Percentiles rank a stretch among this genome's conserved stretches.
These are phyloP conservation scores for Podaxis carcinomalis DNA, from an alignment of 768 basidiomycete genomes.

Conservation along the genomic window DNA sequence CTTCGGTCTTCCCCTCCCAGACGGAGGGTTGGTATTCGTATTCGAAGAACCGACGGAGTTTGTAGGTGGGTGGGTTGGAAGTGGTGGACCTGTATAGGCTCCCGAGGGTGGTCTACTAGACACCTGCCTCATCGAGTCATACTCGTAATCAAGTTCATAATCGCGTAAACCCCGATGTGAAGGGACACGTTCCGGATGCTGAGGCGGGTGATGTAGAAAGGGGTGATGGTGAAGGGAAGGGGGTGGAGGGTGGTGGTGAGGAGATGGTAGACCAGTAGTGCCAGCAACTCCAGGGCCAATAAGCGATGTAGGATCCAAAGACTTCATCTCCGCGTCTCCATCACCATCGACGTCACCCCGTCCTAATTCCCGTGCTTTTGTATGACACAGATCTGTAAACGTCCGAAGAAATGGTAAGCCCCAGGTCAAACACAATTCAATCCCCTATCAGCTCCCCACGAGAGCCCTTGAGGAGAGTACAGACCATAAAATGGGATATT, in stretches of 20 bases:
- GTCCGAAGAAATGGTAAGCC: neutral
- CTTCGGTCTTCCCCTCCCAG: constrained; percentile 1
- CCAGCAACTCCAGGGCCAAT: constrained; percentile 7
- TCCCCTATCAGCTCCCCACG: neutral
- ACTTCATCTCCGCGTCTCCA: constrained; percentile 2
- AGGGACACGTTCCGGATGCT: neutral
- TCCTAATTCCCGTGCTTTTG: neutral
- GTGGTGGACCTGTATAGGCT: neutral
- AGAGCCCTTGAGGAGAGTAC: neutral
- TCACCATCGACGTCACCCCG: neutral
- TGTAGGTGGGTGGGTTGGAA: neutral
- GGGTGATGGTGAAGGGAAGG: neutral
- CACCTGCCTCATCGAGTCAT: neutral
- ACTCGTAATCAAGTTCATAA: neutral
- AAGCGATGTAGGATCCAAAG: neutral
- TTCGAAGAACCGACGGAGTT: neutral
- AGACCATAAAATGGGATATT: neutral
- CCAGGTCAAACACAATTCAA: neutral
- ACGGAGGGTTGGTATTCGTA: neutral
- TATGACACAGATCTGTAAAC: neutral
- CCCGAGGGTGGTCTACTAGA: neutral
- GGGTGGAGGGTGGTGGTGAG: neutral
- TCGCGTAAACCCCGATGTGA: neutral
- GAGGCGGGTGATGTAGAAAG: neutral
- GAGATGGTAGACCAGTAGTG: neutral